Base-by-base conservation (phyloP, 257 asterid genomes). In the Rhazya stricta region DNA sequence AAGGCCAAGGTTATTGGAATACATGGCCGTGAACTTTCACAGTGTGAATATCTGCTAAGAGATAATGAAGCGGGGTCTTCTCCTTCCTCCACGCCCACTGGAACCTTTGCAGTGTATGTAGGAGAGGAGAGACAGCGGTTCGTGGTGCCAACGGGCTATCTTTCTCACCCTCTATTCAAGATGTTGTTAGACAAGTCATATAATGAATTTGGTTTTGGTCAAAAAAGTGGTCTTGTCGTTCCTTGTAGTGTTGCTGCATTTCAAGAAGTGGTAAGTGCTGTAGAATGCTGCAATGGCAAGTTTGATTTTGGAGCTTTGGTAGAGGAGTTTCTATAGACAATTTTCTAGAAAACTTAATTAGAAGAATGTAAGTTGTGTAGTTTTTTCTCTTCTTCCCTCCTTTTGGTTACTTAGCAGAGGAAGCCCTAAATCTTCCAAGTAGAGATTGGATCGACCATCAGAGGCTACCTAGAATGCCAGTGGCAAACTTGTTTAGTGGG, bases 111-210 rank as follows among this genome's bases (percentile, higher is more conserved):
- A 1, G 85, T 90, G 48, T 93, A 93, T 34, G 94, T 91, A 6
- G 98, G 98, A 9, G 95, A 87, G 58, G 96, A 86, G 15, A 81
- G 97, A 0, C 83, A 83, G 37, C 83, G 93, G 30, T 91, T 91
- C 72, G 86, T 80, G 32, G 86, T 90, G 11, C 97, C 96, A 1
- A 91, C 92, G 0, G 77, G 85, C n/a, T 86, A 93, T 41, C 93
- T 93, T 3, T 85, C 93, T 1, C 98, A 93, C 84, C 98, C 98
- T 32, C 65, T 93, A 67, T 85, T 93, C 90, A 90, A 83, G 84
- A 93, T 93, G 71, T 39, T 93, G 81, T 53, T 93, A 27, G 96
- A 93, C 79, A 93, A 91, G 85, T 91, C 97, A 21, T 87, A 81
- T 32, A 71, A 90, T 19, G 95, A 91, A 81, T 91, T 77, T 51